phyloP scores from a whole-genome alignment of 1,284 basidiomycete species.

The Omphalotus olearius region DNA sequence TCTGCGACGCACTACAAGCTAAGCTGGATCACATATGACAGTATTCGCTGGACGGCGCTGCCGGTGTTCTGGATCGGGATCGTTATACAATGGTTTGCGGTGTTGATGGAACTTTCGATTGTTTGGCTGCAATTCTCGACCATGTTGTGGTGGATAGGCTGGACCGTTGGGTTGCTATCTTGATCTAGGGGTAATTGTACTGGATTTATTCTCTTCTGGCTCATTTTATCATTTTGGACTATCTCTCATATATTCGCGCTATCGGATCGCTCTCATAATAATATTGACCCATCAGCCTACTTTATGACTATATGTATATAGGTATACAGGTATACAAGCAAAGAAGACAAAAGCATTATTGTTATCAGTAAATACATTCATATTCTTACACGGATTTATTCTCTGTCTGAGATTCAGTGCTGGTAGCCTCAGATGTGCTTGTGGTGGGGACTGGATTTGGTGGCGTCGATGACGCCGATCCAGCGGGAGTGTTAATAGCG shows the following conservation, averaged over 20 bases:
- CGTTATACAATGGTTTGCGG: constrained; percentile 59
- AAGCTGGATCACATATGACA: constrained; percentile 49
- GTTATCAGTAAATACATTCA: no score
- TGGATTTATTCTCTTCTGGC: neutral
- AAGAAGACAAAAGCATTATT: no score
- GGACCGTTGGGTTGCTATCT: constrained; percentile 44
- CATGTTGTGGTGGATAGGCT: constrained; percentile 67
- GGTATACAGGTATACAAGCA: no score
- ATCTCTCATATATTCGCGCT: constrained; percentile 1
- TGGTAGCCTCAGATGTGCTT: no score
- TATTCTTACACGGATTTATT: no score
- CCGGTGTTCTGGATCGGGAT: constrained; percentile 58
- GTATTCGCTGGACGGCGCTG: constrained; percentile 54
- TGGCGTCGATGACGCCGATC: no score
- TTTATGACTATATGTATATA: no score
- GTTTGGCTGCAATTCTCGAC: constrained; percentile 53
- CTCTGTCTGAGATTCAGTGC: no score
- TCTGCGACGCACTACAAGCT: constrained; percentile 47
- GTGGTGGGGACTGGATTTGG: no score
- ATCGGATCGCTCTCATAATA: neutral
- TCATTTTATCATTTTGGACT: neutral
- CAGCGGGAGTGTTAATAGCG: no score
- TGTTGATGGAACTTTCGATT: constrained; percentile 48
- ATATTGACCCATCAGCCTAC: no score
- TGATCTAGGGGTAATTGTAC: neutral